phyloP scores from a whole-genome alignment of 192 early-diverging fungal species.

The Gonapodya sp. region DNA sequence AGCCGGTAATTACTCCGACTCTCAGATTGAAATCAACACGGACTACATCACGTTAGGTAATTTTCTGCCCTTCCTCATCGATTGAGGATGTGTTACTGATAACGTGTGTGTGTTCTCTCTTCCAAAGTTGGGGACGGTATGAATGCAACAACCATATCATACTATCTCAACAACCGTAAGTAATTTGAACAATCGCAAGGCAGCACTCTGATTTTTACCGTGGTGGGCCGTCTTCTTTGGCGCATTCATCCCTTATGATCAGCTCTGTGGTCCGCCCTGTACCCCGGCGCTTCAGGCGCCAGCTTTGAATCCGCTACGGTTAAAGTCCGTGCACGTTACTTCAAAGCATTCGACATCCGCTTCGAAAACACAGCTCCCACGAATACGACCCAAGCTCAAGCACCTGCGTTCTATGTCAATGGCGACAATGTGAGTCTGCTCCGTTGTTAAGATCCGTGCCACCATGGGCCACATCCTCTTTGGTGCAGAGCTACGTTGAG shows the following conservation, averaged over 20 bases:
- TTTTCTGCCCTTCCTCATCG: too few relatives aligned
- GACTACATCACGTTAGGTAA: background rate
- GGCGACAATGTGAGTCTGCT: background rate
- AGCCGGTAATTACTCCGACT: background rate
- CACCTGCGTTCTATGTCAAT: background rate
- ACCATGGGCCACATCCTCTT: too few relatives aligned
- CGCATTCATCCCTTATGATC: background rate
- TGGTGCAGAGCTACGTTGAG: background rate
- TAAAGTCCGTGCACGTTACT: constrained; percentile 6
- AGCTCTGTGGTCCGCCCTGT: background rate
- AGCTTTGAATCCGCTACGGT: constrained; percentile 13
- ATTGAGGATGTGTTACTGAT: too few relatives aligned
- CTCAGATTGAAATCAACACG: background rate
- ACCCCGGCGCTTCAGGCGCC: background rate
- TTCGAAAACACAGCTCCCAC: constrained; percentile 12
- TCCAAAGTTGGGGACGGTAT: background rate
- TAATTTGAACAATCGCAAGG: too few relatives aligned
- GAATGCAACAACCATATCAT: background rate
- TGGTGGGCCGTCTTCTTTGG: background rate
- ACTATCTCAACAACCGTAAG: background rate
- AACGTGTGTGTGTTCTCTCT: too few relatives aligned
- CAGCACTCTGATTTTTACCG: background rate
- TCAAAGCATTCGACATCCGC: constrained; percentile 13
- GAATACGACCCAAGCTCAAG: background rate
- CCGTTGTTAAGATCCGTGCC: too few relatives aligned